Base-by-base conservation (phyloP, 78 protist genomes). In the Dictyostelium firmibasis region DNA sequence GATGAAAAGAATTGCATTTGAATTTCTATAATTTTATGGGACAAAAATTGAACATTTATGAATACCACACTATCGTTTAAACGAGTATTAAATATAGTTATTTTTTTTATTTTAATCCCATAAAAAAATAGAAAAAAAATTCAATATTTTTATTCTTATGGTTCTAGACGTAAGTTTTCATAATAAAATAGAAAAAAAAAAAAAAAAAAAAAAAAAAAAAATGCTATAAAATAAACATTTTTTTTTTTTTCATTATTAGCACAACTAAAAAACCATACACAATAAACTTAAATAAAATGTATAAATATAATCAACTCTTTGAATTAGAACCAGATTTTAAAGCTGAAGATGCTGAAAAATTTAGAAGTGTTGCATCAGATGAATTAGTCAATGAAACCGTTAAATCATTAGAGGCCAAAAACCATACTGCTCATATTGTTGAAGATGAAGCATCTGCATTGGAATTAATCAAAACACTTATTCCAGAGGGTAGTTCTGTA, bases 241-340 rank as follows among this genome's bases (percentile, higher is more conserved):
- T 50, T 16, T 50, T 50, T 50, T 50, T 50, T 50, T 50, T 50
- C 16, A 16, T 50, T 50, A 38, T 38, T 4, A 38, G 2, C 43
- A 50, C 10, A 16, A 13, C 2, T 3, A 13, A 13, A 50, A 16
- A 13, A 50, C 62, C 62, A 50, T 1, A 50, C n/a, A 2, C 1
- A 16, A 50, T 10, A 16, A 2, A 50, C 3, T 16, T 60, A 20
- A 25, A n/a, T 7, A 70, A 70, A 70, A 70, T 70, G 77, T 70
- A 70, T 8, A 70, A 70, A 70, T 70, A 31, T 70, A 70, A 70
- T 10, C 23, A 70, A 70, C 33, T 70, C 11, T 31, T 70, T 14
- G 77, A 70, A 70, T 70, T 70, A 13, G 77, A 70, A 70, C 77
- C 77, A 70, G 14, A 70, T 14, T 70, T 70, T 14, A 75, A 75